Conservation (phyloP, 2,329 filamentous ascomycete species). For the Phoma sp. region DNA sequence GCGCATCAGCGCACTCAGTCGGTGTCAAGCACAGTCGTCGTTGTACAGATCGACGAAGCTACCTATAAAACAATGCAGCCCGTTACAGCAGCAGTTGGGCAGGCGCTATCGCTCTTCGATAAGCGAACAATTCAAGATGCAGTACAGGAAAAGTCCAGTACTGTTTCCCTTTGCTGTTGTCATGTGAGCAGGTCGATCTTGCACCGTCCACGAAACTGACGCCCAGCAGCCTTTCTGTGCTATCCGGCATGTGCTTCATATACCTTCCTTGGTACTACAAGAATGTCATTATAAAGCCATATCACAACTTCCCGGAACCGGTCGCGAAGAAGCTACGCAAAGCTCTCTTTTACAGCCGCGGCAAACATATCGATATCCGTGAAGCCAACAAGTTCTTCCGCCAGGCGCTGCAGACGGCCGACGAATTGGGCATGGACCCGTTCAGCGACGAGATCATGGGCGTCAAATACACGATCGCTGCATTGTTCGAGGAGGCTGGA, state of each 20-base stretch:
- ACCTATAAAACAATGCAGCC: slow-evolving; percentile 32
- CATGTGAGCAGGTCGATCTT: slow-evolving; percentile 20
- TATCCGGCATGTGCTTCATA: slow-evolving; percentile 46
- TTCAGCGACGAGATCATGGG: slow-evolving; percentile 92
- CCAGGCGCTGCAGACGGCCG: slow-evolving; percentile 74
- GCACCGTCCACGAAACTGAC: slow-evolving; percentile 8
- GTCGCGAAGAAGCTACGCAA: slow-evolving; percentile 80
- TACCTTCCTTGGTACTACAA: slow-evolving; percentile 57
- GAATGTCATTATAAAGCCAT: slow-evolving; percentile 54
- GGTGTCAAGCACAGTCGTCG: slow-evolving; percentile 33
- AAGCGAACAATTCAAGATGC: slow-evolving; percentile 35
- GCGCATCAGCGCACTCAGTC: slow-evolving; percentile 28
- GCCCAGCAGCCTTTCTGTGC: slow-evolving; percentile 43
- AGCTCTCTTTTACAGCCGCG: slow-evolving; percentile 80
- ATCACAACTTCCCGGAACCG: slow-evolving; percentile 68
- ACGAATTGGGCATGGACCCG: slow-evolving; percentile 78
- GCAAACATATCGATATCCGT: slow-evolving; percentile 71
- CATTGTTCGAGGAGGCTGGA: slow-evolving; percentile 78
- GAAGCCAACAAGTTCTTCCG: slow-evolving; percentile 84
- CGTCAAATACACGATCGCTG: slow-evolving; percentile 80
- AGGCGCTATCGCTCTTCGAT: slow-evolving; percentile 39
- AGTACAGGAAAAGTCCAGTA: slow-evolving; percentile 49
- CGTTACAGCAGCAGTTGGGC: slow-evolving; percentile 32
- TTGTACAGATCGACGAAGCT: slow-evolving; percentile 27
- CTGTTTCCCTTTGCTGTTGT: slow-evolving; percentile 45